Percentiles rank a stretch among this genome's conserved stretches.
phyloP scores from a whole-genome alignment of 2,329 filamentous ascomycete genomes.

The Aureobasidium sp. region DNA sequence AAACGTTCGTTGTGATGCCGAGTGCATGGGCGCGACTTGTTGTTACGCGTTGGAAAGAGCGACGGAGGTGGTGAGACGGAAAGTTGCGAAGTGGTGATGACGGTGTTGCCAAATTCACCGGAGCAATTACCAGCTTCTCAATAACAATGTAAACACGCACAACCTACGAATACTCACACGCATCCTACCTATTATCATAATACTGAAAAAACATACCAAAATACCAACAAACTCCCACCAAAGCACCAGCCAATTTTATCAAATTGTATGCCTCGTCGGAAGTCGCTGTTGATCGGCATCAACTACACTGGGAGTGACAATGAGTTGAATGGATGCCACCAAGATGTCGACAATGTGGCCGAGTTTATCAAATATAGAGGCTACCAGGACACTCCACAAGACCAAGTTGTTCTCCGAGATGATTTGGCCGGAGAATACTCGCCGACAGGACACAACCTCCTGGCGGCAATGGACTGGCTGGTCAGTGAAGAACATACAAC shows the following conservation, averaged over 20 bases:
- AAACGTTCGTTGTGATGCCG: background rate
- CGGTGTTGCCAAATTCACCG: background rate
- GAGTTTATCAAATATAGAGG: slow-evolving; percentile 37
- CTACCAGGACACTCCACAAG: slow-evolving; percentile 32
- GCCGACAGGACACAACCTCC: slow-evolving; percentile 25
- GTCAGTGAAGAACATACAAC: slow-evolving; percentile 44
- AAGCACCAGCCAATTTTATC: background rate
- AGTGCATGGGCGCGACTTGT: too few species aligned
- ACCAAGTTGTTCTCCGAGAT: slow-evolving; percentile 40
- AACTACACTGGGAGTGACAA: slow-evolving; percentile 41
- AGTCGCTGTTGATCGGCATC: slow-evolving; percentile 46
- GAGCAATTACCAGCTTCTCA: background rate
- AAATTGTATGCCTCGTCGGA: slow-evolving; percentile 22
- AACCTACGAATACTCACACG: too few species aligned
- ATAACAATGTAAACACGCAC: background rate
- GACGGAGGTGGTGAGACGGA: background rate
- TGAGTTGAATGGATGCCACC: slow-evolving; percentile 39
- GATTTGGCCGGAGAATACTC: slow-evolving; percentile 26
- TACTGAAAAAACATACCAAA: background rate
- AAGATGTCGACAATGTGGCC: slow-evolving; percentile 41
- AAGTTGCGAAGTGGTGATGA: background rate
- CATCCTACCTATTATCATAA: too few species aligned
- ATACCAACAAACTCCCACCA: background rate
- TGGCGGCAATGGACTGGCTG: slow-evolving; percentile 51
- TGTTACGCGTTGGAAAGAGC: background rate